Conservation (phyloP, 1,139 yeast species). For the Hanseniaspora gamundiae region DNA sequence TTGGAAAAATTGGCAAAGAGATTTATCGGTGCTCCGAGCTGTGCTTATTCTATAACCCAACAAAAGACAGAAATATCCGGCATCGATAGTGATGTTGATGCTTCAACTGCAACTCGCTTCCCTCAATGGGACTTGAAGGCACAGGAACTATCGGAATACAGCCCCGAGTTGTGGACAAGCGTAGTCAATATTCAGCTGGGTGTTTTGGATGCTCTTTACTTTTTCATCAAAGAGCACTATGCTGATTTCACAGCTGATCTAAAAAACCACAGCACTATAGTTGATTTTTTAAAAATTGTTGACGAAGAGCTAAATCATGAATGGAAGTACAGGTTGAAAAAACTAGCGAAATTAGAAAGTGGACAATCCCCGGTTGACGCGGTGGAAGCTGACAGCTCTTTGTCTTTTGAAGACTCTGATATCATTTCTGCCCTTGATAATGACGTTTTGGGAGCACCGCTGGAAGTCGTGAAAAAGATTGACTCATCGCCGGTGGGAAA, state of each 20-base stretch:
- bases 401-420: constrained; percentile 5
- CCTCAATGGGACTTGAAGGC: constrained; percentile 37
- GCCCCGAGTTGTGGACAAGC: constrained; percentile 34
- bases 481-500: constrained; percentile 19
- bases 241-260: constrained; percentile 64
- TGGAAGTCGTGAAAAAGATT: constrained; percentile 19
- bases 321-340: constrained; percentile 42
- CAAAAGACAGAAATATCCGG: constrained; percentile 11
- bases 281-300: constrained; percentile 54
- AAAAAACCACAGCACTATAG: constrained; percentile 45
- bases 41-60: constrained; percentile 38
- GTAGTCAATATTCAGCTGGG: constrained; percentile 70
- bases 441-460: constrained; percentile 19
- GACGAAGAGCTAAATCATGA: constrained; percentile 56
- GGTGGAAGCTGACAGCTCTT: background rate
- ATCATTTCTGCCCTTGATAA: constrained; percentile 18
- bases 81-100: constrained; percentile 6
- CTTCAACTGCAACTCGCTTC: constrained; percentile 13
- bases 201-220: constrained; percentile 62
- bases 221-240: constrained; percentile 63
- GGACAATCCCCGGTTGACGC: background rate
- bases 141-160: constrained; percentile 24
- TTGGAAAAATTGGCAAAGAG: constrained; percentile 39
- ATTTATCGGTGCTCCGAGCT: constrained; percentile 47
- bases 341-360: constrained; percentile 3